These are phyloP conservation scores for Chenopodium suecicum DNA, from an alignment of 148 eudicot species.

Conservation along the genomic window DNA sequence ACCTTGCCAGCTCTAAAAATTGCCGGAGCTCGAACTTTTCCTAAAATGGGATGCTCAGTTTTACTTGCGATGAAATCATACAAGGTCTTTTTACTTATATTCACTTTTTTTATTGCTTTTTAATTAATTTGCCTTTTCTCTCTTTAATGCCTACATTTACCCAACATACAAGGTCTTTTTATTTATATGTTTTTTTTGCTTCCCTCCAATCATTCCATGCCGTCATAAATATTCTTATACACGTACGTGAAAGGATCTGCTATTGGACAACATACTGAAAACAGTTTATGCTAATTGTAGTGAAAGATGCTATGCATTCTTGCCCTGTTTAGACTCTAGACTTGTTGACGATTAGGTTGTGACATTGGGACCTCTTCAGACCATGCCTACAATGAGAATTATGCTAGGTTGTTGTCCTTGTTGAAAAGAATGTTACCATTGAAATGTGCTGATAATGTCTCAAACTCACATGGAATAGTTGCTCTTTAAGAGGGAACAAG, in stretches of 20 bases:
- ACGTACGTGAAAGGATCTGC: neutral
- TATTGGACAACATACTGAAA: neutral
- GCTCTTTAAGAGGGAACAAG: neutral
- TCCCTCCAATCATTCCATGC: neutral
- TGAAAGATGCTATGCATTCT: no score
- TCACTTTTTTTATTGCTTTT: neutral
- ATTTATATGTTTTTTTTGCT: neutral
- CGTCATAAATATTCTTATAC: neutral
- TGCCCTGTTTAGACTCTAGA: no score
- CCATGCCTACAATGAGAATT: neutral
- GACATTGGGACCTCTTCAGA: neutral
- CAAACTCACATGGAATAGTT: neutral
- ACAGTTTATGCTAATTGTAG: neutral
- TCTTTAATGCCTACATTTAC: neutral
- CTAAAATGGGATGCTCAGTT: slow-evolving; percentile 49
- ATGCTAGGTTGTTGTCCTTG: neutral
- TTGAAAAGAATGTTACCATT: neutral
- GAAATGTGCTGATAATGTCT: neutral
- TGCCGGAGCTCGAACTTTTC: slow-evolving; percentile 55
- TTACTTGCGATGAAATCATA: slow-evolving; percentile 54
- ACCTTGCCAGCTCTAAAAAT: slow-evolving; percentile 39
- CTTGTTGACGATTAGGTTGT: no score
- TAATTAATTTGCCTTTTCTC: neutral
- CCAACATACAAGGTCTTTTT: neutral
- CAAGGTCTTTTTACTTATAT: slow-evolving; percentile 46